Conservation (phyloP, 176 grass and related monocot species). For the Melocanna baccifera region DNA sequence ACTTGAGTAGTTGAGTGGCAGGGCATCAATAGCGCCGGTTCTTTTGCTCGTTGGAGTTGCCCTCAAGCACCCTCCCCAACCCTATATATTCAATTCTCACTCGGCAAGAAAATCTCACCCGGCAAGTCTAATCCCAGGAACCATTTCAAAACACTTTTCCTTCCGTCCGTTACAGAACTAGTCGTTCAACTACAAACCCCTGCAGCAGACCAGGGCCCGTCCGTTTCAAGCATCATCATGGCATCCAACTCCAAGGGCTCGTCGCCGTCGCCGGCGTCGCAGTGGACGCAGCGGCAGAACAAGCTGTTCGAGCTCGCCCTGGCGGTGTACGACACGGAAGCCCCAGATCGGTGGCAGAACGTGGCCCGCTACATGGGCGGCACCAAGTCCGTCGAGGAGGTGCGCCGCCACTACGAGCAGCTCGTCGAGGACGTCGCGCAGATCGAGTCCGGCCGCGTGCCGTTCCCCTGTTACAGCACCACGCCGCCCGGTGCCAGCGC, state of each 20-base stretch:
- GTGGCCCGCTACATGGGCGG: constrained; percentile 59
- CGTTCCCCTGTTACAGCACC: constrained; percentile 41
- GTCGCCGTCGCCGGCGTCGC: background rate
- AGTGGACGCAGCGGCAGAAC: constrained; percentile 55
- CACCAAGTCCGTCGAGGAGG: constrained; percentile 52
- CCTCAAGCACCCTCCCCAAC: background rate
- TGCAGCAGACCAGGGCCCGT: background rate
- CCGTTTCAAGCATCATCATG: constrained; percentile 30
- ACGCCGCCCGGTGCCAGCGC: background rate
- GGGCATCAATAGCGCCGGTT: too few species aligned
- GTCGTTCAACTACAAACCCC: background rate
- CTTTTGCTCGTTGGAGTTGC: background rate
- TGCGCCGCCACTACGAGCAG: constrained; percentile 51
- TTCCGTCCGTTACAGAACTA: background rate
- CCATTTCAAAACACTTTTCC: constrained; percentile 12
- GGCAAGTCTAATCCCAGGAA: background rate
- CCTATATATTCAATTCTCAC: constrained; percentile 29
- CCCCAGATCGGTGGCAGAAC: constrained; percentile 67
- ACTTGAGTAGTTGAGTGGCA: too few species aligned
- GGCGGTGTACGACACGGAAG: constrained; percentile 54
- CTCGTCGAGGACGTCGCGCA: constrained; percentile 46
- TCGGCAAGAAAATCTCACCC: background rate
- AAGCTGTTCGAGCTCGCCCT: constrained; percentile 68
- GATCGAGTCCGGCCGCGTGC: constrained; percentile 49
- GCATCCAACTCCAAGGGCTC: constrained; percentile 47